Evolutionary conservation across 2,329 filamentous ascomycete genomes (phyloP).

Genomic region (Pseudogymnoascus sp.): DNA sequence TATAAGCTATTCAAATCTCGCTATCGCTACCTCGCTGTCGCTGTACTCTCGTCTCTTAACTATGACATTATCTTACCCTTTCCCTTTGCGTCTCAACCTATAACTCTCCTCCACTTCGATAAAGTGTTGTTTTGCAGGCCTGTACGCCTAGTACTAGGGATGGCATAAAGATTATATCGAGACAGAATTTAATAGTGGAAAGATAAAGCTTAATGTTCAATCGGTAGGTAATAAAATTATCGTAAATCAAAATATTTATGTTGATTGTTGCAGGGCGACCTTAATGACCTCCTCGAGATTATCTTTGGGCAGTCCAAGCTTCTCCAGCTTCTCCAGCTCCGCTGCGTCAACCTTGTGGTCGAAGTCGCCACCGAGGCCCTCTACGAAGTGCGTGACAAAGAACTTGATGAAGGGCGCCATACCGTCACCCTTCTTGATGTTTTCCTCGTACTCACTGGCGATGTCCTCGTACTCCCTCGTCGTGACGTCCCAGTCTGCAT

Average conservation of each 20-base stretch:
- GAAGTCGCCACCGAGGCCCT: slow-evolving; percentile 2
- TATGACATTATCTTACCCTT: not conserved
- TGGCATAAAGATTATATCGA: no score
- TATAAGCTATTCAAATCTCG: not conserved
- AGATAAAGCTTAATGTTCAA: no score
- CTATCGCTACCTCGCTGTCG: not conserved
- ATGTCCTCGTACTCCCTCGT: not conserved
- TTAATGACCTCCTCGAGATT: not conserved
- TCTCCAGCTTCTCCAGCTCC: slow-evolving; percentile 3
- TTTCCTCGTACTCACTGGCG: not conserved
- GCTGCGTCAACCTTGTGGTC: not conserved
- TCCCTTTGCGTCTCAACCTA: no score
- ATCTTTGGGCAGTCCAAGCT: slow-evolving; percentile 2
- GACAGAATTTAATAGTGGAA: no score
- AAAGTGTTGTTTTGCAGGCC: no score
- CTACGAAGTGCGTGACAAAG: slow-evolving; percentile 7
- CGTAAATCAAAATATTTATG: not conserved
- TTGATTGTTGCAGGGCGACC: not conserved
- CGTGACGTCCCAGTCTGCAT: slow-evolving; percentile 22
- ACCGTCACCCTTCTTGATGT: slow-evolving; percentile 5
- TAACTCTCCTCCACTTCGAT: no score
- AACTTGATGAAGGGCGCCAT: slow-evolving; percentile 7
- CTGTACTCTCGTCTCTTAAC: not conserved
- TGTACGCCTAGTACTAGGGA: no score
- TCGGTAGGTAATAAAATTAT: not conserved